Evolutionary conservation across 2,329 filamentous ascomycete species (phyloP).

Genomic region (Colletotrichum sp.): DNA sequence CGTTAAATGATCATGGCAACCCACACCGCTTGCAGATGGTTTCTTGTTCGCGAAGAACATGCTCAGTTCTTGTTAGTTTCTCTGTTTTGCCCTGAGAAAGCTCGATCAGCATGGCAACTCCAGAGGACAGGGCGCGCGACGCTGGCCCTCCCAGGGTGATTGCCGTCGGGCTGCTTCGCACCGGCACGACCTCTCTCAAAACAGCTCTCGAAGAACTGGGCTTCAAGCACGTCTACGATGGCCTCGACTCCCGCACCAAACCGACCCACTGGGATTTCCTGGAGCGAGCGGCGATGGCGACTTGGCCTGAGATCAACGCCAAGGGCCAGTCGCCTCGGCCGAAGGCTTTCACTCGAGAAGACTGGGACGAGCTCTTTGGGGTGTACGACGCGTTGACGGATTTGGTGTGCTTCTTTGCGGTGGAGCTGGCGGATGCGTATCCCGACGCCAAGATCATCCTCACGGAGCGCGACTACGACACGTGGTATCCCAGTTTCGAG

Average conservation of each 20-base stretch:
- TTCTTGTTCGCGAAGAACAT: not conserved
- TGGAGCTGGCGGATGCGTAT: slow-evolving; percentile 32
- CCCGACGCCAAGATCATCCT: slow-evolving; percentile 39
- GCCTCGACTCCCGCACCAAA: not conserved
- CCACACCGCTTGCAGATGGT: not conserved
- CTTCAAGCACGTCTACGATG: slow-evolving; percentile 18
- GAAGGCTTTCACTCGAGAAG: slow-evolving; percentile 20
- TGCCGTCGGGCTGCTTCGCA: slow-evolving; percentile 20
- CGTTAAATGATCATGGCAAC: not conserved
- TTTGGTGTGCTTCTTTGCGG: slow-evolving; percentile 28
- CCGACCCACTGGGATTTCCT: slow-evolving; percentile 11
- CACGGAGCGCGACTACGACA: slow-evolving; percentile 33
- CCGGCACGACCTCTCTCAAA: slow-evolving; percentile 17
- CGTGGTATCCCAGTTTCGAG: slow-evolving; percentile 35
- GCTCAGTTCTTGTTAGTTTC: not conserved
- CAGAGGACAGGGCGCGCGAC: not conserved
- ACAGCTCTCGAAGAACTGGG: slow-evolving; percentile 11
- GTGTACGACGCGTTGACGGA: slow-evolving; percentile 35
- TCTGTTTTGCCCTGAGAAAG: not conserved
- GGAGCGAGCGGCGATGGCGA: not conserved
- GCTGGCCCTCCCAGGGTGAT: slow-evolving; percentile 11
- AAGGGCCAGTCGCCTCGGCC: not conserved
- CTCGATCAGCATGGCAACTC: not conserved
- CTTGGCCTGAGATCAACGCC: slow-evolving; percentile 2
- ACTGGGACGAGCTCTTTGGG: slow-evolving; percentile 38